Conservation (phyloP, 768 basidiomycete genomes). For the Tricholoma terreum region DNA sequence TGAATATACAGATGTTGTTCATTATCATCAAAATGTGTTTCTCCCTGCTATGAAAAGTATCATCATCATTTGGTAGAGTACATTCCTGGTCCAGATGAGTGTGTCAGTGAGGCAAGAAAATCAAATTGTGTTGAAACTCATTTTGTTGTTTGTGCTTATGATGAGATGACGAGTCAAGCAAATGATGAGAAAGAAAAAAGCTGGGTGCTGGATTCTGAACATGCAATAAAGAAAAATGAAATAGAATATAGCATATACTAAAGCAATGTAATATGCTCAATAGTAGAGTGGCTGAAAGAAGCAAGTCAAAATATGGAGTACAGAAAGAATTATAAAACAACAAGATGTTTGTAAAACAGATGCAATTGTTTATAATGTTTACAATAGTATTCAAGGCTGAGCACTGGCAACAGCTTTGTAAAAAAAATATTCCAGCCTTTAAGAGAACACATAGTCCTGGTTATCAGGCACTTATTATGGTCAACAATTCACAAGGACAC, state of each 20-base stretch:
- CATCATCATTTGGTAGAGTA: no score
- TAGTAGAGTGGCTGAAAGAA: slow-evolving; percentile 25
- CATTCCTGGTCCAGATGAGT: slow-evolving; percentile 4
- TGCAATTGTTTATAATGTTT: not conserved
- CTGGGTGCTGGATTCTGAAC: no score
- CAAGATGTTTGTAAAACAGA: slow-evolving; percentile 23
- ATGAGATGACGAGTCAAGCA: slow-evolving; percentile 39
- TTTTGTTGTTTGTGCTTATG: slow-evolving; percentile 29
- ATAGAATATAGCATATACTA: slow-evolving; percentile 34
- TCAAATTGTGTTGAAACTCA: slow-evolving; percentile 13
- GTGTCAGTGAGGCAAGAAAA: slow-evolving; percentile 9
- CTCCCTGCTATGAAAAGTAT: slow-evolving; percentile 23
- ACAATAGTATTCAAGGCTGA: no score
- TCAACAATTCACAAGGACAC: slow-evolving; percentile 42
- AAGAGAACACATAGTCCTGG: no score
- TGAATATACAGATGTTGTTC: slow-evolving; percentile 31
- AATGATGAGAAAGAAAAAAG: slow-evolving; percentile 31
- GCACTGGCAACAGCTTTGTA: slow-evolving; percentile 21
- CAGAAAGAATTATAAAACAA: slow-evolving; percentile 39
- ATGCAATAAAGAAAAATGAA: slow-evolving; percentile 35
- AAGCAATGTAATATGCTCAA: slow-evolving; percentile 34
- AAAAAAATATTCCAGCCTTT: slow-evolving; percentile 29
- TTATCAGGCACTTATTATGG: no score
- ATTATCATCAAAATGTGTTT: slow-evolving; percentile 28
- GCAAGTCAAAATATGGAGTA: slow-evolving; percentile 35